Conservation (phyloP, 1,284 basidiomycete genomes). For the Vanrija humicola region DNA sequence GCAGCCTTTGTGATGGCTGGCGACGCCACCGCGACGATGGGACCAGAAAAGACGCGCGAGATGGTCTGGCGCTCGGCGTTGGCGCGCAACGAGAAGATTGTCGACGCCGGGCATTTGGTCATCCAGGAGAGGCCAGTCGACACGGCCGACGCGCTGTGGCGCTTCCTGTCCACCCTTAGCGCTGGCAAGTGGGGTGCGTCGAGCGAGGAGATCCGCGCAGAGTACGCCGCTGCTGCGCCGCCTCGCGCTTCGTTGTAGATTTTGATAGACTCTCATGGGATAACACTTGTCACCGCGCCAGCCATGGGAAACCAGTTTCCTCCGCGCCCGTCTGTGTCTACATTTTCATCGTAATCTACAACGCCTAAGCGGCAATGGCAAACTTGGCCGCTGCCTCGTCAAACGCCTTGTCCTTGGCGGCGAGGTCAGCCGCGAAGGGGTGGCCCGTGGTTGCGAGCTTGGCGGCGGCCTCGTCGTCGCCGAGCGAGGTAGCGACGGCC, state of each 20-base stretch:
- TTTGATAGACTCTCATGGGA: too few relatives aligned
- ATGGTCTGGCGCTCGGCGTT: constrained; percentile 36
- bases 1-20: constrained; percentile 30
- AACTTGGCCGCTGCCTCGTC: constrained; percentile 69
- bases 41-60: constrained; percentile 24
- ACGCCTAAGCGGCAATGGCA: constrained; percentile 34
- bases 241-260: too few relatives aligned
- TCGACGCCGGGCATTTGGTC: constrained; percentile 36
- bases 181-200: constrained; percentile 10
- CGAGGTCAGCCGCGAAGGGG: constrained; percentile 41
- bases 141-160: constrained; percentile 30
- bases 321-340: too few relatives aligned
- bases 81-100: constrained; percentile 29
- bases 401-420: constrained; percentile 38
- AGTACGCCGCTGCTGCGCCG: background rate
- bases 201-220: background rate
- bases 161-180: constrained; percentile 25
- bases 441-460: constrained; percentile 38
- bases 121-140: constrained; percentile 37
- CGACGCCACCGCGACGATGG: constrained; percentile 22
- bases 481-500: constrained; percentile 66
- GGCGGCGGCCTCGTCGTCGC: constrained; percentile 56
- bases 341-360: background rate
- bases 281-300: too few relatives aligned
- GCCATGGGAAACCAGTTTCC: too few relatives aligned